Conservation (phyloP, 2,329 filamentous ascomycete genomes). For the Periconia sp. region DNA sequence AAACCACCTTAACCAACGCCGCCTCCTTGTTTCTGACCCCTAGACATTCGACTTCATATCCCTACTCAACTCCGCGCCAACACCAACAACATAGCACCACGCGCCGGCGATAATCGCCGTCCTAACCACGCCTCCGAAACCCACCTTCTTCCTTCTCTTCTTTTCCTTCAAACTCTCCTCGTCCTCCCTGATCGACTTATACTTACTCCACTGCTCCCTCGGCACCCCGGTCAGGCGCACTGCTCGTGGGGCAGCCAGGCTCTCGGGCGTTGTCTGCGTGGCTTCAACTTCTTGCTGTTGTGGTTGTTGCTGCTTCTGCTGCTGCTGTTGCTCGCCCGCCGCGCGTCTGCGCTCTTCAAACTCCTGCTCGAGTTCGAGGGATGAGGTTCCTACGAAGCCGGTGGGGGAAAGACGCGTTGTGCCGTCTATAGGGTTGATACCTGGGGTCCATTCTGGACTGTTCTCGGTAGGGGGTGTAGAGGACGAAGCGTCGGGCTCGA, state of each 20-base stretch:
- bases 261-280: background rate
- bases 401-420: conserved; percentile 36
- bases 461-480: background rate
- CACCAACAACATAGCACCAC: conserved; percentile 36
- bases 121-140: conserved; percentile 26
- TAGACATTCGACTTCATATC: background rate
- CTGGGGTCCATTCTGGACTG: background rate
- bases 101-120: conserved; percentile 32
- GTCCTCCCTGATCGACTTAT: background rate
- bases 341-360: conserved; percentile 27
- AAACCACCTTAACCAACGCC: background rate
- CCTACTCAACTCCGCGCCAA: conserved; percentile 24
- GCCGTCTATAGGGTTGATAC: conserved; percentile 40
- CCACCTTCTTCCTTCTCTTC: conserved; percentile 12
- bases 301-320: background rate
- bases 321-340: conserved; percentile 9
- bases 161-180: background rate
- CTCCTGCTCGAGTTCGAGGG: conserved; percentile 22
- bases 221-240: too few species aligned
- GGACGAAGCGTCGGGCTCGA: background rate
- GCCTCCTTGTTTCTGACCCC: too few species aligned
- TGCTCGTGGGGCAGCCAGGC: too few species aligned
- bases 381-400: conserved; percentile 31
- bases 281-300: background rate
- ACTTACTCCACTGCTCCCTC: too few species aligned